Base-by-base conservation (phyloP, 1,139 yeast genomes). In the Fermentozyma sake region DNA sequence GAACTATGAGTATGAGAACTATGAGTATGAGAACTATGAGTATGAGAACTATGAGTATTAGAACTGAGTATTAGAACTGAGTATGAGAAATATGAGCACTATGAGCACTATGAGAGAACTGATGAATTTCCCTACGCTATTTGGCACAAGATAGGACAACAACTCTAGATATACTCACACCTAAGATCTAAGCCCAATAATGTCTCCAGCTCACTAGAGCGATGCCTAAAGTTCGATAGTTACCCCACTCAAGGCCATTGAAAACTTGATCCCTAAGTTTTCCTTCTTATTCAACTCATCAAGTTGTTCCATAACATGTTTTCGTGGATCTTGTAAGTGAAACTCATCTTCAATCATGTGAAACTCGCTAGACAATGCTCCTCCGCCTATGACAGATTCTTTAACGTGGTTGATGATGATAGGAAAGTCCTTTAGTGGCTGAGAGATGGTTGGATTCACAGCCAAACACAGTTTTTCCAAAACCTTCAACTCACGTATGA, bases 351-450 rank as follows among this genome's bases (percentile, higher is more conserved):
- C 24, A 16, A 16, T 20, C 14, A 14, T 23, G 13, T 11, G 6
- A 17, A 13, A 4, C 21, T 14, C 16, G 9, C 24, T 14, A 18
- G 20, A 27, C n/a, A n/a, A n/a, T 9, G 34, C 32, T 3, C 37
- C 32, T 6, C 33, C 36, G 7, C 35, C 36, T 8, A 38, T 40
- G 22, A 48, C 36, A 2, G 62, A 54, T 43, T 80, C 87, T 49
- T 86, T 86, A 17, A 86, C 75, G 46, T 86, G 96, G 4, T 79
- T 78, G 2, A 86, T 65, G 2, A 84, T 55, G 4, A 85, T 56
- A 21, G 75, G 64, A 10, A 86, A 47, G 1, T 66, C 75, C 9
- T 51, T 32, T 11, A 79, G 51, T 0, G 75, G 71, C 12, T 40
- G 32, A 23, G 14, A 11, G n/a, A 24, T 15, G 4, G 22, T 20